Percentiles rank a stretch among this genome's conserved stretches.
These are phyloP conservation scores for Pterulicium gracile DNA, from an alignment of 1,284 basidiomycete species.

Conservation along the genomic window DNA sequence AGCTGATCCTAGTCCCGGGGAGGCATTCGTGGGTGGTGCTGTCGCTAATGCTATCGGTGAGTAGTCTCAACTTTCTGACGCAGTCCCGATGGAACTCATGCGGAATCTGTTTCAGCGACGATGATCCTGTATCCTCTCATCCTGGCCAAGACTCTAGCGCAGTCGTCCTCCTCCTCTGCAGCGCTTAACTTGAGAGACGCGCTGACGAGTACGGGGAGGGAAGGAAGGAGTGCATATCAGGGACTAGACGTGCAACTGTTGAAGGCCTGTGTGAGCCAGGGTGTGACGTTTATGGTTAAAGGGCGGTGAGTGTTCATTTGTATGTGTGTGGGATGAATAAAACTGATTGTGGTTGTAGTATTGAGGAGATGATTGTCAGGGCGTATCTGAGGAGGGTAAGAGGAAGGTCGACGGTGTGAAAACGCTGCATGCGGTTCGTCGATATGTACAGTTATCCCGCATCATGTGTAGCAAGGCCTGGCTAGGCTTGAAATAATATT, in stretches of 20 bases:
- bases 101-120: slow-evolving; percentile 19
- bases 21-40: slow-evolving; percentile 42
- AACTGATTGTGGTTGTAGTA: slow-evolving; percentile 14
- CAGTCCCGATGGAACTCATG: not conserved
- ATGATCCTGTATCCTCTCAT: slow-evolving; percentile 43
- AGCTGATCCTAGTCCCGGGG: slow-evolving; percentile 22
- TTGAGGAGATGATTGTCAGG: slow-evolving; percentile 25
- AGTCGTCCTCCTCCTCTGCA: slow-evolving; percentile 12
- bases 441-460: too few species aligned
- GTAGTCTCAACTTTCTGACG: slow-evolving; percentile 6
- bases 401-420: too few species aligned
- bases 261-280: slow-evolving; percentile 45
- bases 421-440: too few species aligned
- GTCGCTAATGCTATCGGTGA: slow-evolving; percentile 34
- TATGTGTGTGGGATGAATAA: slow-evolving; percentile 4
- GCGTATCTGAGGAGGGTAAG: slow-evolving; percentile 20
- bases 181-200: slow-evolving; percentile 7
- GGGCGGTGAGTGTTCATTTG: slow-evolving; percentile 26
- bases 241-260: slow-evolving; percentile 40
- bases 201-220: slow-evolving; percentile 15
- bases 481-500: too few species aligned
- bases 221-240: slow-evolving; percentile 29
- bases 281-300: slow-evolving; percentile 46
- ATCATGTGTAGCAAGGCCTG: too few species aligned
- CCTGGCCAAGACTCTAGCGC: slow-evolving; percentile 34